phyloP scores from a whole-genome alignment of 345 rosid species.

The Hypericum androsaemum region DNA sequence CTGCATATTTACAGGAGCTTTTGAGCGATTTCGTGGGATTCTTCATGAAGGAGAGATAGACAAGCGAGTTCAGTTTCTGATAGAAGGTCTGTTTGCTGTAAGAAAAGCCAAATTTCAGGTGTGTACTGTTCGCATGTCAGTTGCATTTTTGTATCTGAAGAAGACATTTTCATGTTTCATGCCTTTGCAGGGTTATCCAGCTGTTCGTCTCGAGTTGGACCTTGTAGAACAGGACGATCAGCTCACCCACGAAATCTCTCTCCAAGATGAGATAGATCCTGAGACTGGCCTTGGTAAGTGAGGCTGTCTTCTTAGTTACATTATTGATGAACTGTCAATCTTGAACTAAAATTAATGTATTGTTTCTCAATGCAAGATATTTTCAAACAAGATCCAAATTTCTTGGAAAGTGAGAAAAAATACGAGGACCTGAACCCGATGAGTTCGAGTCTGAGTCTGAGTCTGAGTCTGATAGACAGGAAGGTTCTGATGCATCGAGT shows the following conservation, averaged over 20 bases:
- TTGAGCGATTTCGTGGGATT: slow-evolving; percentile 89
- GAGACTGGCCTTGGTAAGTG: slow-evolving; percentile 77
- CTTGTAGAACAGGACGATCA: slow-evolving; percentile 86
- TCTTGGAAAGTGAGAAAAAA: slow-evolving; percentile 73
- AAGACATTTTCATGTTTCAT: slow-evolving; percentile 9
- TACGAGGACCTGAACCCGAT: slow-evolving; percentile 88
- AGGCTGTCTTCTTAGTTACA: neutral
- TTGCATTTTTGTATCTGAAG: no score
- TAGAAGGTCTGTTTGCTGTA: slow-evolving; percentile 76
- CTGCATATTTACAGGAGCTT: no score
- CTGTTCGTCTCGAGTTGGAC: slow-evolving; percentile 89
- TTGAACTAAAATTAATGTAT: slow-evolving; percentile 8
- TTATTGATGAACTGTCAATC: slow-evolving; percentile 4
- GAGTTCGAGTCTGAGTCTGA: no score
- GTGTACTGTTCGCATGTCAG: no score
- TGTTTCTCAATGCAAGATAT: slow-evolving; percentile 38
- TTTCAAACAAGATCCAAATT: slow-evolving; percentile 68
- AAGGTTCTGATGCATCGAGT: slow-evolving; percentile 60
- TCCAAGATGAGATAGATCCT: slow-evolving; percentile 54
- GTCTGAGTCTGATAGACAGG: slow-evolving; percentile 80
- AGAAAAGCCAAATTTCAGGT: slow-evolving; percentile 93
- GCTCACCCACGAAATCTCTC: slow-evolving; percentile 73
- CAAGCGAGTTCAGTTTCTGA: slow-evolving; percentile 81
- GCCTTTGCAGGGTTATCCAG: slow-evolving; percentile 68
- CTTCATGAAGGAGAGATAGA: slow-evolving; percentile 97